Evolutionary conservation across 345 rosid species (phyloP), one percentile per base, ranked within the genome.

Genomic region (Tarenaya hassleriana): DNA sequence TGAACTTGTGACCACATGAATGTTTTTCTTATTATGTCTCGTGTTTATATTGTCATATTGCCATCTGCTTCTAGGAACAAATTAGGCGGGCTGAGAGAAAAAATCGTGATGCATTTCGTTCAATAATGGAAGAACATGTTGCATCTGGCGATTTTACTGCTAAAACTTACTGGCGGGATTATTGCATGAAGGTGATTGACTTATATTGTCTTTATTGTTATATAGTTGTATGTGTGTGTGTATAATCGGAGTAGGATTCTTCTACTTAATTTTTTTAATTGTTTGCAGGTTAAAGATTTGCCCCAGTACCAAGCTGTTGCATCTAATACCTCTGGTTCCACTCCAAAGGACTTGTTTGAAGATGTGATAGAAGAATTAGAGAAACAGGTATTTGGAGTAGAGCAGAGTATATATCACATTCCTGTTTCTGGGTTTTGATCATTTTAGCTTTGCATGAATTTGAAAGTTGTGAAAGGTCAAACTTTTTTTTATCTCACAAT

Each of bases 331-430:
- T 84, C 86, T 39, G 98, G 98, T 57, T 92, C 97, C 55, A 81
- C 82, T 16, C 97, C 98, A 0, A 92, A 80, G 75, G 97, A 92
- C 61, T 78, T 92, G 80, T 92, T 88, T 63, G 98, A 88, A 71
- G 97, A 83, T 81, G 73, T 88, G 38, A 44, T 64, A 51, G 95
- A 85, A 70, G 91, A 85, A 46, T 69, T 88, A 67, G 94, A 88
- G 62, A 81, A 79, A 46, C 90, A 81, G 88, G 98, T 88, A 66
- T 40, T 9, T 46, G 16, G 41, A 24, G 29, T 2, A 24, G 29
- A 24, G 5, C 29, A 24, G 45, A 58, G 11, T 33, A 38, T 21
- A 41, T 48, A 0, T 34, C 34, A 34, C 47, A 7, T 48, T 15
- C 15, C 47, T 48, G 10, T 63, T 14, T 40, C 9, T 32, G 37